Evolutionary conservation across 768 basidiomycete species (phyloP).

Genomic region (Termitomyces sp.): DNA sequence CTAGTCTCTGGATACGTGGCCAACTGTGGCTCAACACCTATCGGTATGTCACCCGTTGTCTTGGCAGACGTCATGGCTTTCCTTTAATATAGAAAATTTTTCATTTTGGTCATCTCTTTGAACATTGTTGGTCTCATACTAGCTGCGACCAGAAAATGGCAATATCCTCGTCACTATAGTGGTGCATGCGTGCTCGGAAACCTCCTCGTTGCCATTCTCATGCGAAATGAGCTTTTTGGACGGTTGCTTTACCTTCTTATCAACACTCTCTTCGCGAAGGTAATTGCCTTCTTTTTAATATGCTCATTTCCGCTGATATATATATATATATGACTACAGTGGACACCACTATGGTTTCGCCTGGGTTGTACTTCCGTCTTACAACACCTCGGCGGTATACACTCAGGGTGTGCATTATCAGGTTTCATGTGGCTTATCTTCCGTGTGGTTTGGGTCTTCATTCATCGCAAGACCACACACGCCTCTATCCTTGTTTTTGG

Average conservation of each 20-base stretch:
- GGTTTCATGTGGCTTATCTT: slow-evolving; percentile 72
- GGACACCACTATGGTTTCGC: slow-evolving; percentile 50
- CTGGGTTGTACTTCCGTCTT: slow-evolving; percentile 70
- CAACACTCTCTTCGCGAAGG: slow-evolving; percentile 79
- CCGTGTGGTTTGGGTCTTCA: slow-evolving; percentile 52
- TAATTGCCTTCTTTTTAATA: slow-evolving; percentile 16
- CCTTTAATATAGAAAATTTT: slow-evolving; percentile 56
- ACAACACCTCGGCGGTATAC: slow-evolving; percentile 81
- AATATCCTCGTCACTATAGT: slow-evolving; percentile 64
- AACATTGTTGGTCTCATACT: slow-evolving; percentile 60
- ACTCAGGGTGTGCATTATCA: slow-evolving; percentile 74
- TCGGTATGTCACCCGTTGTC: slow-evolving; percentile 36
- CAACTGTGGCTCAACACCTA: slow-evolving; percentile 80
- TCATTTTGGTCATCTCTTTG: slow-evolving; percentile 52
- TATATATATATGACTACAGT: slow-evolving; percentile 21
- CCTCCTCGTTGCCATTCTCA: slow-evolving; percentile 64
- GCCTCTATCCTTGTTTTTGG: slow-evolving; percentile 58
- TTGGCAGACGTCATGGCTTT: background rate
- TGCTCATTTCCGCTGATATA: too few species aligned
- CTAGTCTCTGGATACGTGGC: slow-evolving; percentile 53
- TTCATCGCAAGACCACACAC: slow-evolving; percentile 45
- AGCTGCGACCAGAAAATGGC: slow-evolving; percentile 61
- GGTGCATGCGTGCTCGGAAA: slow-evolving; percentile 77
- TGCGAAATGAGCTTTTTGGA: slow-evolving; percentile 81
- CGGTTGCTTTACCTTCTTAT: slow-evolving; percentile 68